These are phyloP conservation scores for Paraglomus brasilianum DNA, from an alignment of 192 early-diverging fungal genomes.

Conservation along the genomic window DNA sequence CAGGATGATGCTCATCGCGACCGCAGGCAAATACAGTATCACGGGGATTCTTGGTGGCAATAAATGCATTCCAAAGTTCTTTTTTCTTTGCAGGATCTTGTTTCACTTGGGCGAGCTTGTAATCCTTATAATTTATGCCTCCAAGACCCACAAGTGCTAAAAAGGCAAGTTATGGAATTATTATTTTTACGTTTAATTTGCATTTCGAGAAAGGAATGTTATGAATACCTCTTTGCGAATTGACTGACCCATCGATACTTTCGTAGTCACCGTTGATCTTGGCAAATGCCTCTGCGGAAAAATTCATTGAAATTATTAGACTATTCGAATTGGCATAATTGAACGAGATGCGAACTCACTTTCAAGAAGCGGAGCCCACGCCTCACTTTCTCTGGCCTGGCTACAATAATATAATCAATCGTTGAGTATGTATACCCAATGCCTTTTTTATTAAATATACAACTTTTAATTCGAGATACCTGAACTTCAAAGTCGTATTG, in stretches of 20 bases:
- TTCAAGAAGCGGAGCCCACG: conserved; percentile 52
- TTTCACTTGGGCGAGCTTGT: no score
- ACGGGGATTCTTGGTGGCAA: no score
- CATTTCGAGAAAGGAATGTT: no score
- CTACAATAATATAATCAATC: no score
- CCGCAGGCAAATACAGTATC: no score
- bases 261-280: conserved; percentile 52
- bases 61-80: no score
- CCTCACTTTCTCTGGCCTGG: conserved; percentile 35
- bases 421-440: no score
- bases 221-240: conserved; percentile 34
- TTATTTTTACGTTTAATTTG: background rate
- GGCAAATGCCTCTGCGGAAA: conserved; percentile 43
- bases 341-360: background rate
- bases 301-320: no score
- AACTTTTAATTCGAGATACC: conserved; percentile 30
- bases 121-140: conserved; percentile 26
- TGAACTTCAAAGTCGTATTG: conserved; percentile 44
- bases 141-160: conserved; percentile 46
- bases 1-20: no score
- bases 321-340: no score
- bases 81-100: no score
- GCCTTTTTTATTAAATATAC: no score
- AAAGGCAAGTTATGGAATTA: background rate
- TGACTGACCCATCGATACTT: conserved; percentile 36